Conservation (phyloP, 306 rosid genomes). For the Sindora glabra region DNA sequence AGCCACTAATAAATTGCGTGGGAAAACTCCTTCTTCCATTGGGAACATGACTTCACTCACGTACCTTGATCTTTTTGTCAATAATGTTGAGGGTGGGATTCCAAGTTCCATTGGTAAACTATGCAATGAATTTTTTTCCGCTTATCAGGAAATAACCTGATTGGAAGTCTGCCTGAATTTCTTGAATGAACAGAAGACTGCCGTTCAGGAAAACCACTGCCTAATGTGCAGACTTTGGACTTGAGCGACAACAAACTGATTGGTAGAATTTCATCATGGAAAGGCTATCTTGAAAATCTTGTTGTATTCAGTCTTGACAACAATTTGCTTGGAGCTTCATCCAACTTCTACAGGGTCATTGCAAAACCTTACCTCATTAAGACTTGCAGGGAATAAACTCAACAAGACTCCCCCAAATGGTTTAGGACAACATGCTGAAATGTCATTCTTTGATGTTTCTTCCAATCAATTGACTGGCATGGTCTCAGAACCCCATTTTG, state of each 20-base stretch:
- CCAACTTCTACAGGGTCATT: slow-evolving; percentile 18
- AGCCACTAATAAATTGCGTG: slow-evolving; percentile 15
- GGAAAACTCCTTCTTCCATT: slow-evolving; percentile 24
- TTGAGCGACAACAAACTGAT: slow-evolving; percentile 12
- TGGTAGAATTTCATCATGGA: slow-evolving; percentile 36
- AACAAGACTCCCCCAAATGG: slow-evolving; percentile 34
- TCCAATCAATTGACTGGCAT: slow-evolving; percentile 33
- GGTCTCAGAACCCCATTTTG: slow-evolving; percentile 32
- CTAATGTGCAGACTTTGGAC: not conserved
- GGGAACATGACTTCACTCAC: slow-evolving; percentile 39
- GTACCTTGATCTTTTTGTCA: not conserved
- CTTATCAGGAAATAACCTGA: slow-evolving; percentile 19
- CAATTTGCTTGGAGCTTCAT: slow-evolving; percentile 30
- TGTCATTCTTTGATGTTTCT: slow-evolving; percentile 23
- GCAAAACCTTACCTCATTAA: not conserved
- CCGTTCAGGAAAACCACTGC: slow-evolving; percentile 10
- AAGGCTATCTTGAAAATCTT: slow-evolving; percentile 24
- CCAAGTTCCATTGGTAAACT: slow-evolving; percentile 29
- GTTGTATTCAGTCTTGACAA: not conserved
- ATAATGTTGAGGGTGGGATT: slow-evolving; percentile 28
- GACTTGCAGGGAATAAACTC: slow-evolving; percentile 22
- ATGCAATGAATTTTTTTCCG: not conserved
- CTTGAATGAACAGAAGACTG: slow-evolving; percentile 21
- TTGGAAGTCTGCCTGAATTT: slow-evolving; percentile 21
- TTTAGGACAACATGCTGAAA: slow-evolving; percentile 32